Percentiles rank a stretch among this genome's conserved stretches.
Conservation (phyloP, 164 flowering plant genomes). For the Aristolochia contorta region DNA sequence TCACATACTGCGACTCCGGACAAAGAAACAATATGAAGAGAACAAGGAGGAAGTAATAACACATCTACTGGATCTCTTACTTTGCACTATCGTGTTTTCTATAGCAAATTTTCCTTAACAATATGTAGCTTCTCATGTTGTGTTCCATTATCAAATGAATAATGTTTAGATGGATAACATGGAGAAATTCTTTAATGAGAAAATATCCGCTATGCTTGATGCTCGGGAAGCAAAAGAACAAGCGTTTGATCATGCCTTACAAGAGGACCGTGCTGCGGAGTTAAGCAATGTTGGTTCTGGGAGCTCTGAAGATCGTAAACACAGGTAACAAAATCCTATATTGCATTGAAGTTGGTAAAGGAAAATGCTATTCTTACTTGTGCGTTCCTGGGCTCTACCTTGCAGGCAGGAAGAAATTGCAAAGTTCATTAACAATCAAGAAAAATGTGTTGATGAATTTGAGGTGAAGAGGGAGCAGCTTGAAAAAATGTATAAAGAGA, state of each 20-base stretch:
- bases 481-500: constrained; percentile 29
- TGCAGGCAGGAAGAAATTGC: constrained; percentile 36
- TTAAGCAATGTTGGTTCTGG: constrained; percentile 23
- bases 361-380: neutral
- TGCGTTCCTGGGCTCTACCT: neutral
- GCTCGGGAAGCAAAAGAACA: constrained; percentile 44
- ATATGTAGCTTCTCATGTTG: neutral
- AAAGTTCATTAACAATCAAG: constrained; percentile 36
- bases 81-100: neutral
- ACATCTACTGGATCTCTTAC: no score
- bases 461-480: constrained; percentile 43
- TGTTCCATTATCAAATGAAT: neutral
- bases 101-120: no score
- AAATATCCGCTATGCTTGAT: constrained; percentile 36
- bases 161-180: constrained; percentile 57
- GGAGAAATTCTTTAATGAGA: constrained; percentile 60
- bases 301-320: constrained; percentile 24
- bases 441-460: constrained; percentile 45
- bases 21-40: constrained; percentile 56
- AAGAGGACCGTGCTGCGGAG: constrained; percentile 43
- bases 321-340: constrained; percentile 27
- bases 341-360: neutral
- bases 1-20: constrained; percentile 48
- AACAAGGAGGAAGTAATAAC: constrained; percentile 67
- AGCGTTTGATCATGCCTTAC: constrained; percentile 52